Base-by-base conservation (phyloP, 345 rosid species). In the Dimocarpus longan region DNA sequence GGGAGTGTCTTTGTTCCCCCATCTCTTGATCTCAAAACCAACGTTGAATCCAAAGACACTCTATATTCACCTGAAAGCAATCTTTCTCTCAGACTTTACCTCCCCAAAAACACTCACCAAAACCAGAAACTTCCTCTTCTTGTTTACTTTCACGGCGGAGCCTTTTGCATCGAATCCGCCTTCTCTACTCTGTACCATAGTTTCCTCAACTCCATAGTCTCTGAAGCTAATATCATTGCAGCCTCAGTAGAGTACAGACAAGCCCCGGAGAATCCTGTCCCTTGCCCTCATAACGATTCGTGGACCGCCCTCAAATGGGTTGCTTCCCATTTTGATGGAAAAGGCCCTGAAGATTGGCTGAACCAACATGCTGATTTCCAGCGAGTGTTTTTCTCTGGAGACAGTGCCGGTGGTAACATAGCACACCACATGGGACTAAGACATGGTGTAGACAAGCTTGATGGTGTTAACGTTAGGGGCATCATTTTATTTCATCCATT, bases 31-130 rank as follows among this genome's bases (percentile, higher is more conserved):
- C 70, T 76, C 19, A 63, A 71, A 66, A 84, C 91, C 39, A 86
- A 85, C 9, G 87, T 87, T 79, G 68, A 78, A n/a, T 84, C 91
- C 82, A 90, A 82, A 81, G 91, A 90, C 57, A 76, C 85, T 10
- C 26, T 67, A 21, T 42, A 79, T 60, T 85, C 87, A 4, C 44
- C 78, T 0, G 67, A 82, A 43, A 43, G 65, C 10, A 70, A 70
- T 59, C 80, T 78, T 0, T 76, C 74, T 18, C 84, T 75, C 68
- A 72, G 93, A 26, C 59, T 90, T 40, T 90, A 80, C 82, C 78
- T 86, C 57, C 90, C 89, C 12, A 66, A 76, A 65, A n/a, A 75
- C 26, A 26, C 24, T 10, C 54, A 28, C 69, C 43, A 78, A 0
- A 39, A 60, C 57, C 48, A 18, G 42, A 90, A 87, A 68, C 85